Evolutionary conservation across 257 asterid genomes (phyloP), one percentile per base, ranked within the genome.

Genomic region (Jacaranda mimosifolia): DNA sequence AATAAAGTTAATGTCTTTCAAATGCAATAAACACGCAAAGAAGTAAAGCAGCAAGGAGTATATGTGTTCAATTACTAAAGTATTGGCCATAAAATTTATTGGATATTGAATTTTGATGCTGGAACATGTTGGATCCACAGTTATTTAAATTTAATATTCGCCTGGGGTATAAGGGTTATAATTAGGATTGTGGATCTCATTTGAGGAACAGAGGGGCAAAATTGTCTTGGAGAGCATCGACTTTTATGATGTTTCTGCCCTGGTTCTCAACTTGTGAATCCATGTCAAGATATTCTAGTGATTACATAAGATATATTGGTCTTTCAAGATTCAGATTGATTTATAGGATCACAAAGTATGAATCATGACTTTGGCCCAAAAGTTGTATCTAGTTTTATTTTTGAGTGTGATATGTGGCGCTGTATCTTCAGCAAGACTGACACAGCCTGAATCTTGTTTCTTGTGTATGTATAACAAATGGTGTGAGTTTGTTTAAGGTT

Each of bases 261-360:
- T 5, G 36, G 42, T 1, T 68, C 62, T 18, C 6, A 19, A 14
- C 19, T 70, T 32, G 9, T 51, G 74, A 48, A 9, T 45, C 21
- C 79, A 84, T 67, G 77, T 75, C 10, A 70, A 57, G 84, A 81
- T 14, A 83, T 45, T 58, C 32, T 73, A 42, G 12, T 48, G 85
- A 77, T 74, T 81, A 68, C 85, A 79, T 70, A 8, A 15, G 68
- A 13, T 36, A 3, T 36, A 6, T 63, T 13, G 0, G 26, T 6
- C 9, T 63, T 63, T 3, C 19, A 12, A 26, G 52, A 36, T 48
- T 18, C 15, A 11, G 58, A 69, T 66, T 65, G 60, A 67, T 72
- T 45, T 17, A 6, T 40, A 40, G 45, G 45, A 40, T 68, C 63
- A 36, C 3, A 19, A 14, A 3, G 17, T 72, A 48, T 32, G 52